Base-by-base conservation (phyloP, 805 yeast species). In the Kuraishia floccosa region DNA sequence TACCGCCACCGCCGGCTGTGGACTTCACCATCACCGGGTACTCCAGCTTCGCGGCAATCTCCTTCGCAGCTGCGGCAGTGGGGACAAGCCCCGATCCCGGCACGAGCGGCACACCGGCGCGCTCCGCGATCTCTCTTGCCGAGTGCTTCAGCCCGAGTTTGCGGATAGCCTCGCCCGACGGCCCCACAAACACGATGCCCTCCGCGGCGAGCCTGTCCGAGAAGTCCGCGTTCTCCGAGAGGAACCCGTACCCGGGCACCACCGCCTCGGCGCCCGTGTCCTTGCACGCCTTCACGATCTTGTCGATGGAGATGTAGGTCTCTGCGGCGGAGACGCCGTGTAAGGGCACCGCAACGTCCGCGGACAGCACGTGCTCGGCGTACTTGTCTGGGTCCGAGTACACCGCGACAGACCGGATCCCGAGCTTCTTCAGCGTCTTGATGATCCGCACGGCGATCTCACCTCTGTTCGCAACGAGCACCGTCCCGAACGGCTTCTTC, bases 1-100 rank as follows among this genome's bases (percentile, higher is more conserved):
- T 89, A 58, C 98, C 98, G 56, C 98, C 98, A 49, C 98, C 98
- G 52, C 98, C 98, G 17, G 97, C 97, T 38, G 98, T 91, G 17
- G 94, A 81, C 57, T 89, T 89, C 30, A 91, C 83, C 97, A 89
- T 89, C 21, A 89, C 73, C 18, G 97, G 97, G 46, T 84, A 91
- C 35, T 70, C 81, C 30, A 89, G 62, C 44, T 69, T 59, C 12
- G 71, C 75, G 11, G 96, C 97, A 39, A 78, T 70, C 37, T 59
- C 65, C 35, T 65, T 62, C 3, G 97, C 97, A 45, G 82, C 95
- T 8, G 67, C 67, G 9, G 87, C 66, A 38, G 72, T 60, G 2
- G 69, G 60, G 23, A 89, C 76, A 41, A 91, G 65, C 6, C 85
- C 93, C 11, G 96, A 82, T 30, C 98, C 98, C n/a, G 98, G 97